phyloP scores from a whole-genome alignment of 2,329 filamentous ascomycete species.

The Mycosphaerella arachidis region DNA sequence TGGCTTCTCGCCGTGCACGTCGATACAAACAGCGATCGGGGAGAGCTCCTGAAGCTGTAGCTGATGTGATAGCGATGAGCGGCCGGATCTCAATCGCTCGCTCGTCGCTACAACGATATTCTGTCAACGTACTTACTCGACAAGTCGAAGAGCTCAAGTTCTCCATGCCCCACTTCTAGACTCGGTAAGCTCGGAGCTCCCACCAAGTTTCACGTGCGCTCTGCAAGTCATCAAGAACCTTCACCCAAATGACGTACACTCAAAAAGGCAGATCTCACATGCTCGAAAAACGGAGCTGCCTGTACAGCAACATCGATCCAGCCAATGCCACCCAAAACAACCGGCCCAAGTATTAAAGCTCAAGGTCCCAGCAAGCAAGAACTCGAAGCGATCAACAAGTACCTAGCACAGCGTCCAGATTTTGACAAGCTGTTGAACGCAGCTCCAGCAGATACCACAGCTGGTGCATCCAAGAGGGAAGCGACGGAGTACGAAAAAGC shows the following conservation, averaged over 20 bases:
- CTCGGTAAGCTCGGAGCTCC: background rate
- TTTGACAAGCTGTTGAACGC: slow-evolving; percentile 4
- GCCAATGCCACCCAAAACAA: slow-evolving; percentile 7
- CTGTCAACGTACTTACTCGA: background rate
- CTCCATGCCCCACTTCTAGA: background rate
- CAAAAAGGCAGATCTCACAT: background rate
- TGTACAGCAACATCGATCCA: background rate
- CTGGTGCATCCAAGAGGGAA: background rate
- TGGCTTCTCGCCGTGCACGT: too few relatives aligned
- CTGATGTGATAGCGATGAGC: too few relatives aligned
- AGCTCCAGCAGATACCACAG: background rate
- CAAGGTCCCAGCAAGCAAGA: slow-evolving; percentile 4
- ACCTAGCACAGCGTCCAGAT: slow-evolving; percentile 6
- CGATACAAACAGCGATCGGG: too few relatives aligned
- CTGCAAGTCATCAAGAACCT: background rate
- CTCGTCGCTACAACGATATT: background rate
- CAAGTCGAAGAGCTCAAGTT: background rate
- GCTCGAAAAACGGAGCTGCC: background rate
- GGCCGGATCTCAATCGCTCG: background rate
- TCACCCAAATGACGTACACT: background rate
- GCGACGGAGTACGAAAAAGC: background rate
- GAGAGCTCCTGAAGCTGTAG: too few relatives aligned
- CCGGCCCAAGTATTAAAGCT: background rate
- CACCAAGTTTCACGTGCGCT: background rate
- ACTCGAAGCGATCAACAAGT: slow-evolving; percentile 9